phyloP scores from a whole-genome alignment of 345 rosid species.

The Eucalyptus regnans region DNA sequence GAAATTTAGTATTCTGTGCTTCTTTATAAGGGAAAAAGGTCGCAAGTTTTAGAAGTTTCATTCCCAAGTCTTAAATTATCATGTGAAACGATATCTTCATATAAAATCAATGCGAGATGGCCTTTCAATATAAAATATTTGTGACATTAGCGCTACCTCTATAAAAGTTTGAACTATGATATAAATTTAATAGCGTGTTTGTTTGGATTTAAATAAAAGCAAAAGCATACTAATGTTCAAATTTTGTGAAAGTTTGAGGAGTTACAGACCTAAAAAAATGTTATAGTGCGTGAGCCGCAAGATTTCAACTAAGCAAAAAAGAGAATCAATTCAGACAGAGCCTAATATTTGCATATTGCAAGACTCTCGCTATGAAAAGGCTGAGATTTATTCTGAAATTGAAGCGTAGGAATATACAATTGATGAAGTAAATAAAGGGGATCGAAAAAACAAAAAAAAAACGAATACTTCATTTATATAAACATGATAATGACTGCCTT shows the following conservation, averaged over 20 bases:
- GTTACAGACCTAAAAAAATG: background rate
- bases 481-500: background rate
- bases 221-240: background rate
- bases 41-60: background rate
- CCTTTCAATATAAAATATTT: background rate
- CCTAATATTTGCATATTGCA: background rate
- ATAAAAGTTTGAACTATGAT: background rate
- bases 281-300: background rate
- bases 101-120: background rate
- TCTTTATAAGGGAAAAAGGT: background rate
- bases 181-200: background rate
- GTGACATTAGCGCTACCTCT: background rate
- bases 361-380: background rate
- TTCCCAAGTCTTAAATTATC: background rate
- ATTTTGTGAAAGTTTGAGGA: background rate
- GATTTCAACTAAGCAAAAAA: background rate
- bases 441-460: background rate
- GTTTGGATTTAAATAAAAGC: background rate
- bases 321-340: background rate
- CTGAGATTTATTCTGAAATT: background rate
- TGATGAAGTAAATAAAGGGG: background rate
- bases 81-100: background rate
- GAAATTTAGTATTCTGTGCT: background rate
- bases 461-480: background rate
- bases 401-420: background rate